Conservation (phyloP, 163 green algal species). For the Volvox carteri region DNA sequence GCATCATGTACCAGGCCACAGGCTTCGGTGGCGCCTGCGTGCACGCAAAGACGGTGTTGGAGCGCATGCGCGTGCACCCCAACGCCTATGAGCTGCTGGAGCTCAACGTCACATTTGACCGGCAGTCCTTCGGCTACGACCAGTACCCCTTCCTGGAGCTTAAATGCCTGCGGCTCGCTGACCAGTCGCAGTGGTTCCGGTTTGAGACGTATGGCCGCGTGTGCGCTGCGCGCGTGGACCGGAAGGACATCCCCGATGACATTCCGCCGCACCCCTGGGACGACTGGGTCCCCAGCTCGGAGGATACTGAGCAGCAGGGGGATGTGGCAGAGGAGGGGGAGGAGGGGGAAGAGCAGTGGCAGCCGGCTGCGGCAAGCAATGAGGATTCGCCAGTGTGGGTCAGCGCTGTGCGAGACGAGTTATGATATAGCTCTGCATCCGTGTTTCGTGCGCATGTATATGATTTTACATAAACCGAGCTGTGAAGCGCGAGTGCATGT, state of each 20-base stretch:
- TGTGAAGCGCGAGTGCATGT: too few species aligned
- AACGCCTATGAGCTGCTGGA: conserved; percentile 52
- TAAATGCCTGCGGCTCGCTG: conserved; percentile 40
- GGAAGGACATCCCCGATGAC: background rate
- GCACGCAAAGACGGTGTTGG: conserved; percentile 38
- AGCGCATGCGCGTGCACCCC: conserved; percentile 48
- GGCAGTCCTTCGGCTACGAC: conserved; percentile 19
- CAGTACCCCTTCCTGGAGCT: conserved; percentile 3
- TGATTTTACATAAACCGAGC: too few species aligned
- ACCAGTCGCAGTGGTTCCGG: conserved; percentile 39
- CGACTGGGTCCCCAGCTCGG: conserved; percentile 11
- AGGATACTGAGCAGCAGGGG: background rate
- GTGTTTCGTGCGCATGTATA: too few species aligned
- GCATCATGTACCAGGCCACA: conserved; percentile 45
- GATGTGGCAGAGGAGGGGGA: background rate
- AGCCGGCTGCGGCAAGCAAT: background rate
- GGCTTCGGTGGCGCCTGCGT: conserved; percentile 74
- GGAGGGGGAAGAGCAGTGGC: background rate
- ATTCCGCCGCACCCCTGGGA: conserved; percentile 55
- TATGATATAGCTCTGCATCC: too few species aligned
- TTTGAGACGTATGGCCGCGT: conserved; percentile 52
- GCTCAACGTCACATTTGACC: conserved; percentile 57
- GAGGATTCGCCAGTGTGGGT: background rate
- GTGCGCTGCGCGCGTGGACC: conserved; percentile 41
- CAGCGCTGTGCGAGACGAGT: background rate